Evolutionary conservation across 176 grass and related monocot species (phyloP).

Genomic region (Chrysopogon serrulatus): DNA sequence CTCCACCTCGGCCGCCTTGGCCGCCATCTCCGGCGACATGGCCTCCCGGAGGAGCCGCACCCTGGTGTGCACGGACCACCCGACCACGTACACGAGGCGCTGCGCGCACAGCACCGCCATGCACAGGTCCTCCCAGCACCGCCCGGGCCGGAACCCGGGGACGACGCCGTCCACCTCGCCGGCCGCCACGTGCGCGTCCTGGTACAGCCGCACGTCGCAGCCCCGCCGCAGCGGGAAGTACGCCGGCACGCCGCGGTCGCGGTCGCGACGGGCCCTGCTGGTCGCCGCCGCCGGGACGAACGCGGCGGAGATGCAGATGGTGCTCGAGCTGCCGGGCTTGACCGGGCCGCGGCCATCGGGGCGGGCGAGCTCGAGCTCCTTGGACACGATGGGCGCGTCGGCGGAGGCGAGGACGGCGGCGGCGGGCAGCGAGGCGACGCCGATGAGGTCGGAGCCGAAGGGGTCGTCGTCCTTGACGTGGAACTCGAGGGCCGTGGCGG

Average conservation of each 20-base stretch:
- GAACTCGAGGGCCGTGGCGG: slow-evolving; percentile 27
- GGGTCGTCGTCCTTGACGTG: slow-evolving; percentile 69
- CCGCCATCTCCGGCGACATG: slow-evolving; percentile 29
- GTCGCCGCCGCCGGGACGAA: slow-evolving; percentile 33
- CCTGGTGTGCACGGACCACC: slow-evolving; percentile 59
- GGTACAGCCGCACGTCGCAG: slow-evolving; percentile 66
- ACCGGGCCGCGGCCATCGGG: slow-evolving; percentile 27
- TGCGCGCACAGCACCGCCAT: slow-evolving; percentile 59
- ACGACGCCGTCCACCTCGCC: slow-evolving; percentile 19
- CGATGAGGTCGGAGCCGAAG: slow-evolving; percentile 74
- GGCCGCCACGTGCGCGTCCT: slow-evolving; percentile 58
- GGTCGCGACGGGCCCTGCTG: too few relatives aligned
- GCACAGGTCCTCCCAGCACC: slow-evolving; percentile 95
- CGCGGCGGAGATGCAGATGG: slow-evolving; percentile 31
- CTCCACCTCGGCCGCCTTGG: slow-evolving; percentile 9
- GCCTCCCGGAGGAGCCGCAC: slow-evolving; percentile 47
- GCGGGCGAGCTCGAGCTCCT: slow-evolving; percentile 14
- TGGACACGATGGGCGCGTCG: not conserved
- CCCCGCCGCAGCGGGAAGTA: slow-evolving; percentile 60
- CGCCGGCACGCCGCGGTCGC: slow-evolving; percentile 15
- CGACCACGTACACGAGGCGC: slow-evolving; percentile 74
- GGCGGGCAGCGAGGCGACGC: slow-evolving; percentile 36
- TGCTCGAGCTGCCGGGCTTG: slow-evolving; percentile 14
- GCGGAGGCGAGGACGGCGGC: not conserved
- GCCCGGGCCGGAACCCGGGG: slow-evolving; percentile 13